A percentile compares a stretch with the other conserved stretches of the same genome.
phyloP scores from a whole-genome alignment of 306 rosid genomes.

The Alnus rubra region DNA sequence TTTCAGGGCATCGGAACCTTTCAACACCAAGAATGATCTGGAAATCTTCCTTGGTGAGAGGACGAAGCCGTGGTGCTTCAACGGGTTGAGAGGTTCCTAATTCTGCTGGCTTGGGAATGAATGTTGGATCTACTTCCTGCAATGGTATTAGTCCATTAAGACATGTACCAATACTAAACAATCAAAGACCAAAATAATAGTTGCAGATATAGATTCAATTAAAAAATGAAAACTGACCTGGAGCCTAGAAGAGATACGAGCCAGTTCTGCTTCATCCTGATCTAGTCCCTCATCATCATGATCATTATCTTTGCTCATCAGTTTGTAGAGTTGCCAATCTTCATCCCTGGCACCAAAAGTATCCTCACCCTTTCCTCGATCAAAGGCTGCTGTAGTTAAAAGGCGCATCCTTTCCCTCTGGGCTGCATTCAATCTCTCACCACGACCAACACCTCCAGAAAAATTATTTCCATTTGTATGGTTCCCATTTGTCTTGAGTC shows the following conservation, averaged over 20 bases:
- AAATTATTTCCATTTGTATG: slow-evolving; percentile 59
- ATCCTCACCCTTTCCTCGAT: slow-evolving; percentile 96
- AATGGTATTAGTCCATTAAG: slow-evolving; percentile 30
- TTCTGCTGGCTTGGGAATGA: slow-evolving; percentile 73
- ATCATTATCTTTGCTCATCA: slow-evolving; percentile 73
- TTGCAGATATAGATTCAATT: not conserved
- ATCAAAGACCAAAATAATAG: not conserved
- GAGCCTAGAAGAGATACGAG: slow-evolving; percentile 72
- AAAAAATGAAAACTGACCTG: slow-evolving; percentile 52
- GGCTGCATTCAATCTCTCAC: slow-evolving; percentile 92
- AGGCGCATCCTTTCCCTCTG: slow-evolving; percentile 99
- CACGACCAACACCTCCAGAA: slow-evolving; percentile 81
- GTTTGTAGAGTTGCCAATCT: slow-evolving; percentile 96
- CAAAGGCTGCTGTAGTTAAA: slow-evolving; percentile 94
- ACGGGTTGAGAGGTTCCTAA: slow-evolving; percentile 48
- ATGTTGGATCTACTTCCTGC: slow-evolving; percentile 84
- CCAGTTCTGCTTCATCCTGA: slow-evolving; percentile 69
- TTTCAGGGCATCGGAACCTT: slow-evolving; percentile 95
- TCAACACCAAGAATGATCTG: slow-evolving; percentile 80
- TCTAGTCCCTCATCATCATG: slow-evolving; percentile 79
- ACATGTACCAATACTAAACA: slow-evolving; percentile 1
- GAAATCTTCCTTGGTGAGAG: slow-evolving; percentile 77
- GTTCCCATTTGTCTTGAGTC: slow-evolving; percentile 64
- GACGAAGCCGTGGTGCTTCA: slow-evolving; percentile 61
- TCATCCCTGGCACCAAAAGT: slow-evolving; percentile 88